Evolutionary conservation across 371 early-diverging fungal genomes (phyloP).

Genomic region (Conidiobolus incongruus): DNA sequence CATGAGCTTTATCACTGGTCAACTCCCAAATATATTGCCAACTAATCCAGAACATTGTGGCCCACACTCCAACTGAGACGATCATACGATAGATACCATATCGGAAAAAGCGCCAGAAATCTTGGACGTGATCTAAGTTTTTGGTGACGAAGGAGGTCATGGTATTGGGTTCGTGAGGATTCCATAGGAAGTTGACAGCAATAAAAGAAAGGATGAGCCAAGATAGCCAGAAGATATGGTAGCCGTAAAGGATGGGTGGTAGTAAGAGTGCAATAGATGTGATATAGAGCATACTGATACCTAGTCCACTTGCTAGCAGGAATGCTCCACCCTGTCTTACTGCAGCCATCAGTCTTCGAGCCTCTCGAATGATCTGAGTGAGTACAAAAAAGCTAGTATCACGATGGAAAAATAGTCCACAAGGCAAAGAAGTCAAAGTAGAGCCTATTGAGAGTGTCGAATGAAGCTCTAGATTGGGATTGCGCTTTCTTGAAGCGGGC

Average conservation of each 20-base stretch:
- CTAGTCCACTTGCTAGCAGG: conserved; percentile 39
- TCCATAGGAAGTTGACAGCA: conserved; percentile 54
- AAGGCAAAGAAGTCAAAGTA: conserved; percentile 51
- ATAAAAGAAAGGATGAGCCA: conserved; percentile 69
- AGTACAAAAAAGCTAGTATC: conserved; percentile 90
- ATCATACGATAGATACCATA: conserved; percentile 51
- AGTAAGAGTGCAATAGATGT: conserved; percentile 43
- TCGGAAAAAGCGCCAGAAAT: conserved; percentile 38
- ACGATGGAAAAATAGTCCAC: conserved; percentile 60
- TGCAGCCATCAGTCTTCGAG: conserved; percentile 57
- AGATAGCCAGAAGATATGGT: conserved; percentile 68
- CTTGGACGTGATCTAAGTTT: conserved; percentile 58
- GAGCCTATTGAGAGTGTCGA: conserved; percentile 52
- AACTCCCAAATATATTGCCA: conserved; percentile 6
- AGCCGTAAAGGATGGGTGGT: conserved; percentile 66
- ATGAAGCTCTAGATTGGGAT: conserved; percentile 10
- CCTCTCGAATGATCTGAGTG: conserved; percentile 85
- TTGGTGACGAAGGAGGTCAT: conserved; percentile 85
- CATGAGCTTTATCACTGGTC: conserved; percentile 4
- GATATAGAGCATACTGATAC: conserved; percentile 34
- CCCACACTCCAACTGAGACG: conserved; percentile 31
- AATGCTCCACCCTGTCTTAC: conserved; percentile 63
- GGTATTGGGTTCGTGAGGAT: conserved; percentile 65
- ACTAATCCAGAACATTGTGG: conserved; percentile 22
- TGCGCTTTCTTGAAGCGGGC: not conserved